Conservation (phyloP, 2,329 filamentous ascomycete species). For the Calycina marina region DNA sequence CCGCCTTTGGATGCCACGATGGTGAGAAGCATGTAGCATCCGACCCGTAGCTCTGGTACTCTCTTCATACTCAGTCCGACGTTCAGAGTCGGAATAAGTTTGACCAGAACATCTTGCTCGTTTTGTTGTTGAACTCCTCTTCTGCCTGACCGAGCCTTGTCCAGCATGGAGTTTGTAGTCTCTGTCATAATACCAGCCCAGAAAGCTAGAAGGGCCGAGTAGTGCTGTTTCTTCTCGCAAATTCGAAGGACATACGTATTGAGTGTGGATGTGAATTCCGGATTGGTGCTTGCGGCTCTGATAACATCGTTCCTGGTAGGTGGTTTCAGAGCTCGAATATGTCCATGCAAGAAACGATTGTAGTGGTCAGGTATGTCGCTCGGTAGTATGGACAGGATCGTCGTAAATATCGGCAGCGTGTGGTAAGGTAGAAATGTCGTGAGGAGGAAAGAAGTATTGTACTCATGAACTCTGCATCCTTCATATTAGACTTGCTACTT, state of each 20-base stretch:
- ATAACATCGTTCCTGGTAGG: constrained; percentile 73
- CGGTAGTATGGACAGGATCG: constrained; percentile 76
- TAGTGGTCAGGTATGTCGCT: constrained; percentile 59
- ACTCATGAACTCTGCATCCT: constrained; percentile 65
- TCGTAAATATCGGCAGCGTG: constrained; percentile 68
- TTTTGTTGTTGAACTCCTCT: constrained; percentile 64
- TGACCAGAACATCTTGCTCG: constrained; percentile 62
- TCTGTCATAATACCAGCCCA: constrained; percentile 86
- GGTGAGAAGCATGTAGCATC: constrained; percentile 81
- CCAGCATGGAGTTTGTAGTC: constrained; percentile 68
- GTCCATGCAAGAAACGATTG: constrained; percentile 71
- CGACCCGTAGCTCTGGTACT: constrained; percentile 66
- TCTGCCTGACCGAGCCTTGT: constrained; percentile 61
- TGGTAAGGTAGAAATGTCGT: constrained; percentile 90
- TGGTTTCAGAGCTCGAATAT: constrained; percentile 60
- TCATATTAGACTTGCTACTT: constrained; percentile 1
- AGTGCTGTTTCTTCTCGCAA: constrained; percentile 56
- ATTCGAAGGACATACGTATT: constrained; percentile 68
- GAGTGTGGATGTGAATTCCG: constrained; percentile 58
- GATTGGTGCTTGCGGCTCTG: constrained; percentile 67
- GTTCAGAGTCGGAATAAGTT: constrained; percentile 54
- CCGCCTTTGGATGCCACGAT: constrained; percentile 73
- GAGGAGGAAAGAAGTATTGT: constrained; percentile 66
- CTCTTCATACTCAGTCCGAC: constrained; percentile 63
- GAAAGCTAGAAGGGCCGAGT: constrained; percentile 68